Percentiles rank a stretch among this genome's conserved stretches.
Conservation (phyloP, 2,329 filamentous ascomycete species). For the Fusarium camptoceras region DNA sequence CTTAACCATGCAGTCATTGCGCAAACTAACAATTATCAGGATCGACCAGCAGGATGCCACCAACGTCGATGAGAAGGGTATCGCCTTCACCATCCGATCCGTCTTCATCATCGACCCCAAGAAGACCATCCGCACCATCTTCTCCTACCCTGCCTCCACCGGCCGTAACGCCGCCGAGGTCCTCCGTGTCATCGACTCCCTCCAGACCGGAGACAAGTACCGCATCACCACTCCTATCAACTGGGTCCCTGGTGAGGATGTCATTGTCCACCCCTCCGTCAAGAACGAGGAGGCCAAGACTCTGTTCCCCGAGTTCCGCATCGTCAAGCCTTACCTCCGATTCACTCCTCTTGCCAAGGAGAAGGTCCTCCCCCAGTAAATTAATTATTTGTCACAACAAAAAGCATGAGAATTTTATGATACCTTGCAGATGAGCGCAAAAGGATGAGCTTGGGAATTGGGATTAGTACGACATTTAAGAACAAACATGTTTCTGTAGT, state of each 20-base stretch:
- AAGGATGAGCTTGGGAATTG: constrained; percentile 1
- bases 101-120: constrained; percentile 95
- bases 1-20: not conserved
- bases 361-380: constrained; percentile 44
- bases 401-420: constrained; percentile 35
- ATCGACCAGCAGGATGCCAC: constrained; percentile 84
- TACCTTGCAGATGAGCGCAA: constrained; percentile 42
- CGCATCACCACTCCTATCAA: constrained; percentile 90
- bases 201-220: constrained; percentile 88
- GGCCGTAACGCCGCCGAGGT: constrained; percentile 86
- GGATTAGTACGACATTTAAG: constrained; percentile 34
- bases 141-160: constrained; percentile 92
- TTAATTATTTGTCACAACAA: not conserved
- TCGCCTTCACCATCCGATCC: constrained; percentile 93
- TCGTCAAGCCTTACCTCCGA: constrained; percentile 78
- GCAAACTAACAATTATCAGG: constrained; percentile 54
- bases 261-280: constrained; percentile 88
- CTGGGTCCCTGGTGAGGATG: constrained; percentile 89
- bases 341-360: constrained; percentile 75
- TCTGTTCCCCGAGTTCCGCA: constrained; percentile 82
- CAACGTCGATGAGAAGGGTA: constrained; percentile 84
- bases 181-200: constrained; percentile 80
- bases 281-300: constrained; percentile 87
- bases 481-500: constrained; percentile 1
- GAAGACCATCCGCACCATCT: constrained; percentile 92